Conservation (phyloP, 495 filamentous ascomycete species). For the Trichoderma reesei region DNA sequence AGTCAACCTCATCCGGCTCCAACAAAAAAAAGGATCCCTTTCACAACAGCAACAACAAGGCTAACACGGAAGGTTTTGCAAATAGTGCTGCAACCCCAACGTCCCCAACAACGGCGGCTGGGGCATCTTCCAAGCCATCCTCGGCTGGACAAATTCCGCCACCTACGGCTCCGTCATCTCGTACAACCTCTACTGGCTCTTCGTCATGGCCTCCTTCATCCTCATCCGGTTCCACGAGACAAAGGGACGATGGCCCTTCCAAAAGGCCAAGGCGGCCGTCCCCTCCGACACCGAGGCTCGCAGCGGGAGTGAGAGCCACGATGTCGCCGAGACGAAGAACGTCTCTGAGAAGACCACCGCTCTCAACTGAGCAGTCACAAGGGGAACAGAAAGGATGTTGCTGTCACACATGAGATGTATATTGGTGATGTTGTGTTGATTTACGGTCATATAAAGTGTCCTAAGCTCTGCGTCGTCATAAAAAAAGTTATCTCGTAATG, state of each 20-base stretch:
- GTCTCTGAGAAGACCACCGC: not conserved
- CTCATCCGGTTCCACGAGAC: slow-evolving; percentile 58
- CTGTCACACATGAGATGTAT: no score
- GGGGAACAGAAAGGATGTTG: not conserved
- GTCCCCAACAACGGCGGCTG: slow-evolving; percentile 69
- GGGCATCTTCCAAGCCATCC: slow-evolving; percentile 78
- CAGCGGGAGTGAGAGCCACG: not conserved
- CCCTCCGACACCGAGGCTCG: not conserved
- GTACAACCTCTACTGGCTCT: slow-evolving; percentile 84
- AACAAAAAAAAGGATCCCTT: not conserved
- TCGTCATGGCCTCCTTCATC: slow-evolving; percentile 50
- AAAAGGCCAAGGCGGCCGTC: slow-evolving; percentile 14
- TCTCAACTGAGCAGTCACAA: not conserved
- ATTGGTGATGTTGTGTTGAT: no score
- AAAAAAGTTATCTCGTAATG: no score
- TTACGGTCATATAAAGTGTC: not conserved
- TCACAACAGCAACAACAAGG: slow-evolving; percentile 9
- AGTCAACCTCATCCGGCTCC: slow-evolving; percentile 20
- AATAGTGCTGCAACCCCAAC: slow-evolving; percentile 64
- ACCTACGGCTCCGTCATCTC: slow-evolving; percentile 75
- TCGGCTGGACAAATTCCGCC: slow-evolving; percentile 85
- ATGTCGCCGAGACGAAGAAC: not conserved
- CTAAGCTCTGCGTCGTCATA: not conserved
- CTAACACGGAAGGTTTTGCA: not conserved
- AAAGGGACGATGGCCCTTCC: slow-evolving; percentile 55